A percentile compares a stretch with the other conserved stretches of the same genome.
Evolutionary conservation across 371 early-diverging fungal genomes (phyloP).

Genomic region (Mortierella sp.): DNA sequence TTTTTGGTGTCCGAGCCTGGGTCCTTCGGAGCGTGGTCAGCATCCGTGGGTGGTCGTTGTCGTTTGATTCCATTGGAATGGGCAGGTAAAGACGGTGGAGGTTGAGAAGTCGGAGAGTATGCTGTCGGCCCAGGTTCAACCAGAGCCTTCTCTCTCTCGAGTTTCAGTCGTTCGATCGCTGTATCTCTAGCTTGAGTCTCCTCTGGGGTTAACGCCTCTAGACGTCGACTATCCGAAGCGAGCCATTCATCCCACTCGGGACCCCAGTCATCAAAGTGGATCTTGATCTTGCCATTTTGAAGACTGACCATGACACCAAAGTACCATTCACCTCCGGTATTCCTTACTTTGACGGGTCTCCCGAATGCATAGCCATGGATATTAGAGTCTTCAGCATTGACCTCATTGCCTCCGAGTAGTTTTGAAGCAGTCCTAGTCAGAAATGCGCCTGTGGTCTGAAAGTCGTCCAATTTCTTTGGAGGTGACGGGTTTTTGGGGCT

Average conservation of each 20-base stretch:
- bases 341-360: conserved; percentile 58
- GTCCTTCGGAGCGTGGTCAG: too few relatives aligned
- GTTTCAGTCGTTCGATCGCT: too few relatives aligned
- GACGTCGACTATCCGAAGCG: conserved; percentile 65
- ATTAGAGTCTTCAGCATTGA: conserved; percentile 50
- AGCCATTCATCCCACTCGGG: conserved; percentile 72
- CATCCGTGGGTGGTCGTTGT: too few relatives aligned
- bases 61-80: too few relatives aligned
- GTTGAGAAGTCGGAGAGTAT: too few relatives aligned
- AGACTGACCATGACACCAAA: conserved; percentile 60
- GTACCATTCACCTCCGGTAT: conserved; percentile 63
- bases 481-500: background rate
- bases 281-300: conserved; percentile 58
- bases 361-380: conserved; percentile 56
- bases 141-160: too few relatives aligned
- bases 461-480: conserved; percentile 5
- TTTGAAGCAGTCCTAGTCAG: conserved; percentile 64
- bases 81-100: too few relatives aligned
- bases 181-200: conserved; percentile 20
- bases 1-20: too few relatives aligned
- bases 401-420: conserved; percentile 47
- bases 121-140: too few relatives aligned
- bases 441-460: conserved; percentile 64
- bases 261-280: conserved; percentile 71
- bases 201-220: conserved; percentile 24